Evolutionary conservation across 768 basidiomycete species (phyloP), one percentile per base, ranked within the genome.

Genomic region (Leccinum uliginosum): DNA sequence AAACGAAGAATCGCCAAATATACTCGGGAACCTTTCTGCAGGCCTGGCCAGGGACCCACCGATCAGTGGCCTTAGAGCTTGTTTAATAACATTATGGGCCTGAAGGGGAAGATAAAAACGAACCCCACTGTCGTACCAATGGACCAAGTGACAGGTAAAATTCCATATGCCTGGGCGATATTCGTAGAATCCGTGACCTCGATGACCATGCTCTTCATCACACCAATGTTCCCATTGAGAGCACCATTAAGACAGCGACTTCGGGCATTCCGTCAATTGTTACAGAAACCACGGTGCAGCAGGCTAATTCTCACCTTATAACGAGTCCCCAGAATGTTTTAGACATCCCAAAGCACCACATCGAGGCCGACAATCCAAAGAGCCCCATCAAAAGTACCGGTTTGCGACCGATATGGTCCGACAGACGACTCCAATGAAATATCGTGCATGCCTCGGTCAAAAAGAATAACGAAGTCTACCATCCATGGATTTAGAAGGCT

Each of bases 21-120:
- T 54, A 3, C 59, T 60, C 1, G 87, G 87, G 66, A 87, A 89
- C 23, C 80, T 81, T 45, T 89, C 85, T 50, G 79, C 76, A 1
- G 89, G 89, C 32, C 73, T 79, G 11, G 85, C 81, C 26, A 91
- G 70, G 12, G 74, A 64, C 1, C 89, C 89, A 30, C 89, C 89
- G 19, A 89, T 76, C 44, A 89, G 67, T 11, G 89, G 87, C 0
- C 89, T 87, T 43, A n/a, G 24, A 10, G 23, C 21, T 38, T 6
- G 15, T 50, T 63, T n/a, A 66, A 52, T 11, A 58, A 6, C 51
- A 21, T 3, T 3, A n/a, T 26, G 14, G 8, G 53, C 17, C 10
- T 21, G 6, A 10, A 40, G 17, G 24, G 19, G 8, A 44, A n/a
- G 15, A 6, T 15, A 6, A 58, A 19, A 38, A 69, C 75, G 54